phyloP scores from a whole-genome alignment of 495 filamentous ascomycete genomes.

The Trichoderma asperelloides region DNA sequence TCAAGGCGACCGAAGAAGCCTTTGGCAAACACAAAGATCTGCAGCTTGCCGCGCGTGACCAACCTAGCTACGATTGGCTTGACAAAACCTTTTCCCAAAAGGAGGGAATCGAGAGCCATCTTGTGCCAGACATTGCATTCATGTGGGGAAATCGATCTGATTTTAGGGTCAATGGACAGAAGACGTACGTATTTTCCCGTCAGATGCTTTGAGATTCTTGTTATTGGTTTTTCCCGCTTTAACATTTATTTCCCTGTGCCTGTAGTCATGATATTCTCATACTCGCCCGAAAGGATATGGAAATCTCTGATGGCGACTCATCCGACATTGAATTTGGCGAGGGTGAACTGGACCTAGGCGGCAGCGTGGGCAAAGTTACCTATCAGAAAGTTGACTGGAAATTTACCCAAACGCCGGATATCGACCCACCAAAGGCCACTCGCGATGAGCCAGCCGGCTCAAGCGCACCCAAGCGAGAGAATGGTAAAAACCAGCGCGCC shows the following conservation, averaged over 20 bases:
- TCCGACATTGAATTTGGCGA: constrained; percentile 11
- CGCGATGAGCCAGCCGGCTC: background rate
- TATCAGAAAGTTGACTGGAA: constrained; percentile 19
- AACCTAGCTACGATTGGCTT: constrained; percentile 16
- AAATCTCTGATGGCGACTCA: constrained; percentile 11
- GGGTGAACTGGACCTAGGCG: constrained; percentile 16
- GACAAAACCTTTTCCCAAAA: constrained; percentile 11
- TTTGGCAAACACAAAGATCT: constrained; percentile 15
- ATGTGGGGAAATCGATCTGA: constrained; percentile 17
- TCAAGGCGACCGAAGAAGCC: constrained; percentile 11
- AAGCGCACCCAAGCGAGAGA: constrained; percentile 5
- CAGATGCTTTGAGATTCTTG: background rate
- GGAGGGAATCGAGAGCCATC: constrained; percentile 9
- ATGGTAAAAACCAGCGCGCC: constrained; percentile 15
- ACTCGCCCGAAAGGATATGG: constrained; percentile 15
- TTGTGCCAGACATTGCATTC: constrained; percentile 18
- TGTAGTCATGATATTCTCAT: constrained; percentile 14
- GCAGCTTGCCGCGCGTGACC: constrained; percentile 16
- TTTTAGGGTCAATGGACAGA: constrained; percentile 13
- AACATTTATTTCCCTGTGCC: background rate
- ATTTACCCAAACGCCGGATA: constrained; percentile 11
- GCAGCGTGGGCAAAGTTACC: constrained; percentile 14
- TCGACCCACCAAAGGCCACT: constrained; percentile 4
- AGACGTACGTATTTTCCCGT: constrained; percentile 10
- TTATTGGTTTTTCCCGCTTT: background rate